Base-by-base conservation (phyloP, 164 flowering plant genomes). In the Vitis riparia region DNA sequence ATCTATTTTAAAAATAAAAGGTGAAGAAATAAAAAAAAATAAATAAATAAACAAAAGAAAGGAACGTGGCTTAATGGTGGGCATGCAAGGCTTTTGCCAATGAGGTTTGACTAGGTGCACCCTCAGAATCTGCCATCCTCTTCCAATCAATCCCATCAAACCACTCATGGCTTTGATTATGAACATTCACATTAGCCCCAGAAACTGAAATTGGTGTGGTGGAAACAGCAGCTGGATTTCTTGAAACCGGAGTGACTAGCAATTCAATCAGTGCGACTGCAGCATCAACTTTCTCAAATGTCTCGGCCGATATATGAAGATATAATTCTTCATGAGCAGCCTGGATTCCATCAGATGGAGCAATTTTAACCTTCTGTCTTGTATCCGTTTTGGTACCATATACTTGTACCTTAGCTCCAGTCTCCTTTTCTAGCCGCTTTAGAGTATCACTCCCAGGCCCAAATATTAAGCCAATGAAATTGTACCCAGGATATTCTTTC, bases 371-470 rank as follows among this genome's bases (percentile, higher is more conserved):
- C 98, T 90, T 85, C 81, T 84, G 86, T 66, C 76, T 80, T 48
- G 79, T 71, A 58, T 78, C 87, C 62, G 78, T 74, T 82, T 84
- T 91, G 30, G 77, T 84, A 50, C 98, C 98, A 80, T 72, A 86
- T 55, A 91, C 82, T 68, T 77, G 79, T 70, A 91, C 76, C 69
- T 83, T 86, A 59, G 94, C 89, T 79, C 97, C 97, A 76, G 98
- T 93, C 85, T 96, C 98, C 97, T 93, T 92, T 81, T 96, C 97
- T 48, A 93, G 74, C 66, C 87, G 82, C 79, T 83, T 96, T 51
- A 80, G 88, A 74, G 89, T 91, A 65, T 88, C 94, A 85, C 85
- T 80, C 76, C 83, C 88, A 70, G 93, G 80, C 44, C 95, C 95
- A 84, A 81, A 83, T 61, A 96, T 73, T 44, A 88, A 78, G 53